phyloP scores from a whole-genome alignment of 2,329 filamentous ascomycete species.

The Diaporthe humulicola region DNA sequence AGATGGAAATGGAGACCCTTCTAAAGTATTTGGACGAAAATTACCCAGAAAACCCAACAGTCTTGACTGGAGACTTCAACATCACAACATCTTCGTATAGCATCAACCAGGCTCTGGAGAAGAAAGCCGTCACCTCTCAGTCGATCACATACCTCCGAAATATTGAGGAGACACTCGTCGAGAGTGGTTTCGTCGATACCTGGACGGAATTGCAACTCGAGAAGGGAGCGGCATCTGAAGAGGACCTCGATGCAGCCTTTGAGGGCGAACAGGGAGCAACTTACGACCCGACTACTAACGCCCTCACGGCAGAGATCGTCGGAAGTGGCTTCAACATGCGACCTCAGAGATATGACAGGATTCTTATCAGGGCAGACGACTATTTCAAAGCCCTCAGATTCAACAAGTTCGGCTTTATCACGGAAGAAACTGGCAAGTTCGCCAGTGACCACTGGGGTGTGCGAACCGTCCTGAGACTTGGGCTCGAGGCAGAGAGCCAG shows the following conservation, averaged over 20 bases:
- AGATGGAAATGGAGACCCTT: constrained; percentile 66
- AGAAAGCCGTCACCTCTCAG: constrained; percentile 65
- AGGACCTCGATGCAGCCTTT: constrained; percentile 52
- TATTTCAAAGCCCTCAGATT: constrained; percentile 59
- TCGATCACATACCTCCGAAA: constrained; percentile 58
- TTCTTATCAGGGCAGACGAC: constrained; percentile 63
- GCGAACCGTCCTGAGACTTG: constrained; percentile 55
- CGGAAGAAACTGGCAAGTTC: constrained; percentile 43
- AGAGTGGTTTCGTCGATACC: constrained; percentile 64
- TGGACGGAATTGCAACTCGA: constrained; percentile 63
- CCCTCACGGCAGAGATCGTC: constrained; percentile 65
- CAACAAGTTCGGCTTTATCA: constrained; percentile 69
- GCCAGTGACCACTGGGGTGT: constrained; percentile 73
- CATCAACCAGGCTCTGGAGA: constrained; percentile 64
- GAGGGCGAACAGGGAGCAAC: constrained; percentile 76
- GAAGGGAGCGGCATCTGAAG: constrained; percentile 56
- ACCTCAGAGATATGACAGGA: constrained; percentile 76
- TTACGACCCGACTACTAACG: constrained; percentile 71
- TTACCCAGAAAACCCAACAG: constrained; percentile 61
- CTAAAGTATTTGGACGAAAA: constrained; percentile 57
- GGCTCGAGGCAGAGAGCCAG: constrained; percentile 32
- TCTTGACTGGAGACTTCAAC: constrained; percentile 76
- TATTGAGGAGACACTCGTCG: constrained; percentile 61
- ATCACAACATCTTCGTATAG: constrained; percentile 70
- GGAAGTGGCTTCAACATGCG: constrained; percentile 62